Evolutionary conservation across 352 stramenopile genomes (phyloP).

Genomic region (Nothophytophthora sp.): DNA sequence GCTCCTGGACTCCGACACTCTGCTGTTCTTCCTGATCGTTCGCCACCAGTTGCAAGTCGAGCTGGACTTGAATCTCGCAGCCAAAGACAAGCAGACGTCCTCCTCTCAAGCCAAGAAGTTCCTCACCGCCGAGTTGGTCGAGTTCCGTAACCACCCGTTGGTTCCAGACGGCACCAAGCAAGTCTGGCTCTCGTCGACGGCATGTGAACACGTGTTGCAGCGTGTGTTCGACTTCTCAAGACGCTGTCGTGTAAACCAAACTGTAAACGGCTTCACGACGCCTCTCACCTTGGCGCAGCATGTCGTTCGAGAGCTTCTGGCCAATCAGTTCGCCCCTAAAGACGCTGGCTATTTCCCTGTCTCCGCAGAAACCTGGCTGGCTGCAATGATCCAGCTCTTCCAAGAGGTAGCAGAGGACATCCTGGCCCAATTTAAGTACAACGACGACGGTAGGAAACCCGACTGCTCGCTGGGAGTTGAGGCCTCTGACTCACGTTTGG

Average conservation of each 20-base stretch:
- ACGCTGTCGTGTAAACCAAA: constrained; percentile 1
- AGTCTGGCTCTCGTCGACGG: constrained; percentile 37
- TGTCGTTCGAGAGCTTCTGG: constrained; percentile 25
- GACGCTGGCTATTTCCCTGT: constrained; percentile 30
- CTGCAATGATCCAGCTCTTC: constrained; percentile 46
- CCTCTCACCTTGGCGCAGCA: constrained; percentile 44
- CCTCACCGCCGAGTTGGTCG: constrained; percentile 27
- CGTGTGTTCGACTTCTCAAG: constrained; percentile 37
- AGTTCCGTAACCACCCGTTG: constrained; percentile 39
- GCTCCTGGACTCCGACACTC: constrained; percentile 60
- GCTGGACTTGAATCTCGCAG: constrained; percentile 53
- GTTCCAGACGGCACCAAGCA: constrained; percentile 65
- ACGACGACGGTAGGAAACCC: constrained; percentile 61
- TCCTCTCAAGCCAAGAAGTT: constrained; percentile 50
- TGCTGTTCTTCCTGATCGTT: constrained; percentile 67
- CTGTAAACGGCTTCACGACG: constrained; percentile 9
- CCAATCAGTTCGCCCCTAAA: constrained; percentile 3
- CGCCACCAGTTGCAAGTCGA: constrained; percentile 43
- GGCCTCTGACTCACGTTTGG: not conserved
- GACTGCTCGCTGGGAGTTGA: not conserved
- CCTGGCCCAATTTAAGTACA: constrained; percentile 79
- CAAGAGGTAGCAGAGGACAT: constrained; percentile 68
- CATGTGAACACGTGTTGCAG: constrained; percentile 47
- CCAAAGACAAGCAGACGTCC: constrained; percentile 63
- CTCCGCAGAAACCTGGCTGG: constrained; percentile 44